phyloP scores from a whole-genome alignment of 768 basidiomycete genomes.

The Pulveroboletus sp. region DNA sequence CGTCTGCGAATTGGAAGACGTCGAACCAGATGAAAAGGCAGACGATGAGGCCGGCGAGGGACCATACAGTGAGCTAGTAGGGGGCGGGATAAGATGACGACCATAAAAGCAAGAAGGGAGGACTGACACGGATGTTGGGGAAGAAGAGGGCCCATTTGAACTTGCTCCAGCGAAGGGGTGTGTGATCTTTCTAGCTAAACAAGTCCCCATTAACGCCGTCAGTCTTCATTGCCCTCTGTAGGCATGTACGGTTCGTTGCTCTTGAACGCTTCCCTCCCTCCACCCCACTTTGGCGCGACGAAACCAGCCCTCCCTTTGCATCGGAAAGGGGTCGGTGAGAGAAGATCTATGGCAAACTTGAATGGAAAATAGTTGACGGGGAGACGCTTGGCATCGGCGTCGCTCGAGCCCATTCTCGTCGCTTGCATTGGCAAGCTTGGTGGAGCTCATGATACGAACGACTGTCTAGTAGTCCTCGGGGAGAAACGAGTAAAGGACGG shows the following conservation, averaged over 20 bases:
- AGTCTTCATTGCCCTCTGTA: slow-evolving; percentile 49
- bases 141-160: slow-evolving; percentile 73
- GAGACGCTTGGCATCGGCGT: slow-evolving; percentile 25
- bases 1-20: slow-evolving; percentile 65
- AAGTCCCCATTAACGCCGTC: slow-evolving; percentile 39
- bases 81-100: no score
- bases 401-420: no score
- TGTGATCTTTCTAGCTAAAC: slow-evolving; percentile 41
- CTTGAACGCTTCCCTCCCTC: slow-evolving; percentile 66
- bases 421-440: no score
- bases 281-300: slow-evolving; percentile 52
- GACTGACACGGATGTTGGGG: slow-evolving; percentile 3
- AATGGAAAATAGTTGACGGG: slow-evolving; percentile 72
- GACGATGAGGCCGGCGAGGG: slow-evolving; percentile 58
- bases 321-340: slow-evolving; percentile 42
- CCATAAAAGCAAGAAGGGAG: no score
- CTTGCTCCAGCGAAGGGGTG: slow-evolving; percentile 65
- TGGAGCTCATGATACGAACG: no score
- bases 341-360: slow-evolving; percentile 60
- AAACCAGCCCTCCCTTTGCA: slow-evolving; percentile 31
- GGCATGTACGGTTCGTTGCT: slow-evolving; percentile 54
- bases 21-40: slow-evolving; percentile 78
- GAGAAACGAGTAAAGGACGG: no score
- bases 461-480: no score
- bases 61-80: slow-evolving; percentile 34